Evolutionary conservation across 768 basidiomycete species (phyloP), one percentile per base, ranked within the genome.

Genomic region (Suillus decipiens): DNA sequence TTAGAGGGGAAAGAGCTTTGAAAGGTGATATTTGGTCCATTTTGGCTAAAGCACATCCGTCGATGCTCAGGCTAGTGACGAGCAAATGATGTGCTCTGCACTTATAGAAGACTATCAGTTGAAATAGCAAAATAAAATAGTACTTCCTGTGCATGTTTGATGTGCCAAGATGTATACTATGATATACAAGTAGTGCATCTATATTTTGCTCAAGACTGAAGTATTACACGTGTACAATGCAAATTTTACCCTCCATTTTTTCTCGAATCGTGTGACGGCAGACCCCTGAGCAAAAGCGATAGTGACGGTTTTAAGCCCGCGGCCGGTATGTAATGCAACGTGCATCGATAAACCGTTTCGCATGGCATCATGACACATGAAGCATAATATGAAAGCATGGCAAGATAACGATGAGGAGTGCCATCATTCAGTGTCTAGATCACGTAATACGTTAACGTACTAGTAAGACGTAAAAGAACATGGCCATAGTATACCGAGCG

Each of bases 1-100:
- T 31, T 62, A 34, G 62, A 64, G 1, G 58, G 62, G 43, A 70
- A 74, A 56, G 42, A 58, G 58, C 31, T 60, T 19, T 62, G 43
- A 59, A 61, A 9, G 56, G 56, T 28, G 17, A 41, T 19, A 41
- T 41, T 19, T 57, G 15, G 17, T 39, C 5, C 17, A 15, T 57
- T 24, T 5, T 56, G 19, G 17, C 39, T 10, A 4, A 12, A 41
- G 37, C 15, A 39, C 24, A 41, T 57, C 6, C 17, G 28, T 57
- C 28, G 17, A 41, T 31, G 17, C 28, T 28, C 28, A 28, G 28
- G 28, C 24, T 28, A 34, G 31, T 28, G 22, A 11, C 9, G 56
- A 57, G 41, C 22, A 56, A 39, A 17, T 57, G 8, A 28, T 12
- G 17, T 37, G 56, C 28, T 41, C 22, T 7, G 5, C 10, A 39